Evolutionary conservation across 768 basidiomycete genomes (phyloP), one percentile per base, ranked within the genome.

Genomic region (Kockovaella imperatae): DNA sequence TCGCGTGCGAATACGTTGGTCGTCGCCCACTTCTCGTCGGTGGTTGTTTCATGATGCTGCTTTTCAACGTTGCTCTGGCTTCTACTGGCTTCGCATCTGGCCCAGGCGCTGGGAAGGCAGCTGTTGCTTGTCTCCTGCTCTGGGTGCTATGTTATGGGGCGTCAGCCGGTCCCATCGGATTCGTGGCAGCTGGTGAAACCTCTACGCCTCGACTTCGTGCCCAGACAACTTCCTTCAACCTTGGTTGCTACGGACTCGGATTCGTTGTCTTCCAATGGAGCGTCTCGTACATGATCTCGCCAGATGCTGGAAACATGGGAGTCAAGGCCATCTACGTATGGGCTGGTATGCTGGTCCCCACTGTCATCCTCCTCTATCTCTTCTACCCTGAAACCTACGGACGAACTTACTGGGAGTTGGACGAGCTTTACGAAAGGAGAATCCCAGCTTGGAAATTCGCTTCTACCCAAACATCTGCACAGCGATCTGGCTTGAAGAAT

Each of bases 331-430:
- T 48, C 17, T 57, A 53, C 42, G 36, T 57, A 10, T 57, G 42
- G 42, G 56, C 56, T 10, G 56, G 56, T 6, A 20, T 57, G 14
- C 45, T 57, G 6, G 48, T 57, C 10, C 56, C 56, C 1, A 51
- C 49, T 3, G 43, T 28, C 3, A 28, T 50, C 24, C 26, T 50
- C 23, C 43, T 57, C 7, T 57, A 45, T 31, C 42, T 57, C 18
- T 57, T 52, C 49, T 57, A 53, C 53, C 56, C 56, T 14, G 51
- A 53, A 44, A 56, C 54, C 5, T 39, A 41, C 31, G 58, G 58
- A 21, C 47, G 54, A 20, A 50, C 47, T 6, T 59, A 56, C 38
- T 26, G 24, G 18, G 58, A 59, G 47, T 31, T 59, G 15, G 58
- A 59, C 39, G 58, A 59, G 51, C 54, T 59, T 6, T 59, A 56